Conservation (phyloP, 371 early-diverging fungal species). For the Choanephora cucurbitarum region DNA sequence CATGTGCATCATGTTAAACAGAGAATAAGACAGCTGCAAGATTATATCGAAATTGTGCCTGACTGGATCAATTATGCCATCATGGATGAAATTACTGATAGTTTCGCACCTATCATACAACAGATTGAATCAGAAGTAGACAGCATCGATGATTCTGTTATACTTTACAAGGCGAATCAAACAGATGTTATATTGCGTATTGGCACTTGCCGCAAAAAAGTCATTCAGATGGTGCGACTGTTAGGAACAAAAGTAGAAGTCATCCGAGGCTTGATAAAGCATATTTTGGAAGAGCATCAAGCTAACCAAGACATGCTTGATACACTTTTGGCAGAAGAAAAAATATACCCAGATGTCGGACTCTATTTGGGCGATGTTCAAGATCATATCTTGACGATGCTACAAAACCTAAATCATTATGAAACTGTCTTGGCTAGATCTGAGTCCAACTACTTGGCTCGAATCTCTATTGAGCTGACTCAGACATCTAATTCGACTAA, state of each 20-base stretch:
- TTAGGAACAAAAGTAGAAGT: conserved; percentile 82
- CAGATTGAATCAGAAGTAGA: conserved; percentile 85
- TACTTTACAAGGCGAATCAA: conserved; percentile 68
- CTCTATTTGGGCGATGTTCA: conserved; percentile 92
- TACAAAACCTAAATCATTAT: conserved; percentile 85
- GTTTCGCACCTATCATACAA: conserved; percentile 76
- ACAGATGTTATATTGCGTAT: conserved; percentile 83
- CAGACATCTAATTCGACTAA: conserved; percentile 88
- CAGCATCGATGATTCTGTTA: conserved; percentile 83
- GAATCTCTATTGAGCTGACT: conserved; percentile 93
- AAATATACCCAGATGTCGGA: conserved; percentile 46
- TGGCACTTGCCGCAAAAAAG: conserved; percentile 78
- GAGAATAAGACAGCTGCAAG: conserved; percentile 59
- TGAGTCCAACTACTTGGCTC: conserved; percentile 93
- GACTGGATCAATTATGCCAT: conserved; percentile 90
- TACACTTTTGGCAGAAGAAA: conserved; percentile 16
- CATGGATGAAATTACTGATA: conserved; percentile 84
- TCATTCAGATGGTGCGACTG: conserved; percentile 76
- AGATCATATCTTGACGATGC: conserved; percentile 93
- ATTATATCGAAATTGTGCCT: conserved; percentile 57
- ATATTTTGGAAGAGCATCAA: conserved; percentile 36
- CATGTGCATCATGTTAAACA: conserved; percentile 58
- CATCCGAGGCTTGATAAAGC: conserved; percentile 65
- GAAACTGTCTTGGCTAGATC: conserved; percentile 88
- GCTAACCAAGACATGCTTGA: not conserved